Base-by-base conservation (phyloP, 192 early-diverging fungal genomes). In the Piromyces sp. region DNA sequence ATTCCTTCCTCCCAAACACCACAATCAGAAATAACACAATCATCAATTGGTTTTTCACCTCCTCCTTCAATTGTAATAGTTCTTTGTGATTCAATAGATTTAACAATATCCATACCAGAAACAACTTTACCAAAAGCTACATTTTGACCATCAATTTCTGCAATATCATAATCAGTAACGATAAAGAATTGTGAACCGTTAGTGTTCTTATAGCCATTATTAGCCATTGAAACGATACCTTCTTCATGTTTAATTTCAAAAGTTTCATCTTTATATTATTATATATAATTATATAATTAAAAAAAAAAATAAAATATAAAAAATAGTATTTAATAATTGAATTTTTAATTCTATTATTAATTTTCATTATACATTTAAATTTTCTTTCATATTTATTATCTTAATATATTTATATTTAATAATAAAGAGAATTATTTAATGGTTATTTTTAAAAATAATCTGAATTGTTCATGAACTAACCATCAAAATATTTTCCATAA, bases 161-260 rank as follows among this genome's bases (percentile, higher is more conserved):
- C 89, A 19, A 92, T 92, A 30, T 68, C 51, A 4, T 85, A 84
- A 5, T 90, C 90, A 22, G 93, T 94, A 29, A 91, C 93, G 79
- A 94, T 91, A 78, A 95, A 94, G 86, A 94, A 94, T 87, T 95
- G 94, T 68, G 93, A 94, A 30, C 94, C 94, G 81, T 95, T 95
- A 79, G 94, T 95, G 51, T 90, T 89, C 36, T 85, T 82, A 13
- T 33, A 33, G 9, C 94, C 94, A 38, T 93, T 92, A 78, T 95
- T 95, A 81, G 94, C 94, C 94, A 95, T 94, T 17, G 93, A 94
- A 29, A 93, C 84, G 81, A 82, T 36, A 29, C 88, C 88, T 68
- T 68, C 51, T 68, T 68, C 51, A 68, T 68, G 51, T n/a, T 68
- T 68, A 68, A 68, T 68, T 68, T 68, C 51, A 68, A 68, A 68